Base-by-base conservation (phyloP, 495 filamentous ascomycete genomes). In the Aspergillus biplanus region DNA sequence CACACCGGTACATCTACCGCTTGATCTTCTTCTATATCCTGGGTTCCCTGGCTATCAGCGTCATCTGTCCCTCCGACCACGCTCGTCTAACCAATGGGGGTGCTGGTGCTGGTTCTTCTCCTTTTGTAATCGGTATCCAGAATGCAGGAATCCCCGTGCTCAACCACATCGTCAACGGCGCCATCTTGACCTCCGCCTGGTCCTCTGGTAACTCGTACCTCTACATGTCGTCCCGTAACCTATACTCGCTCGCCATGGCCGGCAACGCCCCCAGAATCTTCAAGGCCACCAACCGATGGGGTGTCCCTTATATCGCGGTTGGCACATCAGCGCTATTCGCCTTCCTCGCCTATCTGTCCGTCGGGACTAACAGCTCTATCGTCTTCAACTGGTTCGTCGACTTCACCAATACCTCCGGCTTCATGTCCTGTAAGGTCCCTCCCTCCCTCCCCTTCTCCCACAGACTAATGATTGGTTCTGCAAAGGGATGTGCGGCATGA, bases 11-110 rank as follows among this genome's bases (percentile, higher is more conserved):
- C 54, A 91, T 93, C 74, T 91, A 86, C 80, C 87, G 91, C 58
- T 87, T 95, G 52, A 86, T 83, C 15, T 67, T 86, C 16, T 93
- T 95, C 75, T 95, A 92, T 75, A 84, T 93, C 21, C 80, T 90
- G 18, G 89, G 89, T 31, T 82, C 86, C 18, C 78, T 93, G 57
- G 84, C 83, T 33, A 86, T 91, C 27, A 88, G 90, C 2, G 83
- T 91, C 59, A 73, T 80, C 33, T 73, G 80, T 33, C 76, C 76
- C 2, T 69, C 68, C 60, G 73, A 81, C 53, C 82, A 89, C 58
- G 6, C 59, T 3, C 59, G 69, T 11, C 82, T 93, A 12, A 78
- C 89, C 7, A 75, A 73, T 11, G 77, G 73, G 15, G 74, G 77
- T 13, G 67, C 70, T 15, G 72, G 70, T 16, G 75, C 72, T 13